Base-by-base conservation (phyloP, 2,329 filamentous ascomycete species). In the Geosmithia putterillii region DNA sequence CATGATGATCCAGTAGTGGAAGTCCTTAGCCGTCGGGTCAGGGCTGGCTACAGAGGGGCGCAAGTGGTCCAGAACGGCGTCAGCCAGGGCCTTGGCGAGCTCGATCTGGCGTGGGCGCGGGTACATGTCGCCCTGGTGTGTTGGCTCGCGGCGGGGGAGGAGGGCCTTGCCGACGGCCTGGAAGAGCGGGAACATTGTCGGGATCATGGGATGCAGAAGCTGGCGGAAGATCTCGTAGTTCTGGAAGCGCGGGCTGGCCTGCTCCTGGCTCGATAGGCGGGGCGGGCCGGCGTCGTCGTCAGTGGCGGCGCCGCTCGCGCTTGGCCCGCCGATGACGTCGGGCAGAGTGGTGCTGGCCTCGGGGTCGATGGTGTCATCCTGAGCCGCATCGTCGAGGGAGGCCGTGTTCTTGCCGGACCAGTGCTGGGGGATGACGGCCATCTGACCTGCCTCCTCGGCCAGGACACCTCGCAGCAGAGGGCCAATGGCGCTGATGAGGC, bases 131-230 rank as follows among this genome's bases (percentile, higher is more conserved):
- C 34, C 32, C 19, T 22, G 77, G 34, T 60, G 57, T 22, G 57
- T 55, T 25, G 54, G 50, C 48, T 79, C 79, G 41, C 88, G 79
- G 46, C 86, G 83, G 38, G 79, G 78, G 4, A 94, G 71, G 19
- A 96, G 67, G 15, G 83, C 77, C 59, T 87, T 92, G 12, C 90
- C 90, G 38, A 96, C 67, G 1, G 80, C 82, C 54, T 94, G 86
- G 56, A 95, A 83, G 51, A 96, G 84, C 1, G 84, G 81, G 17
- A 86, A 83, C n/a, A 89, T 83, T 3, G 82, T 81, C 8, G 80
- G 79, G 19, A 89, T 81, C 52, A 94, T 75, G 28, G 86, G 81
- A 53, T 83, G 82, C 12, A 96, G 71, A 10, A 96, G 68, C 50
- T 81, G 81, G 34, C 83, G 76, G 38, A 96, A 70, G 12, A 77